These are phyloP conservation scores for Schizochytrium sp. DNA, from an alignment of 108 stramenopile species.

Conservation along the genomic window DNA sequence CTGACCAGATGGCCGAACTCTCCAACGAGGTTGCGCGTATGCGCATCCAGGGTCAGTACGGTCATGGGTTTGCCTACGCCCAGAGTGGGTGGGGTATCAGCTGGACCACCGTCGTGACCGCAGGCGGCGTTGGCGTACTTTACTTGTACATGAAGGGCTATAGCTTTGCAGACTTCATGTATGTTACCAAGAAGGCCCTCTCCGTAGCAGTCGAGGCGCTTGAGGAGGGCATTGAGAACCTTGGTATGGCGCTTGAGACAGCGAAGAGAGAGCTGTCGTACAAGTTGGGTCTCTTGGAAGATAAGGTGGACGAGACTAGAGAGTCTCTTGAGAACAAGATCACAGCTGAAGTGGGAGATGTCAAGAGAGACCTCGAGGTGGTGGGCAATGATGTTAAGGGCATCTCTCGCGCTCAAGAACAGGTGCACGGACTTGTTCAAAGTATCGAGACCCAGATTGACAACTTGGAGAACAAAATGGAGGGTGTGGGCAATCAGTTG, in stretches of 20 bases:
- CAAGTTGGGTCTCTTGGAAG: constrained; percentile 54
- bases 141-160: constrained; percentile 60
- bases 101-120: constrained; percentile 51
- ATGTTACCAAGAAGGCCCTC: constrained; percentile 59
- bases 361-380: constrained; percentile 43
- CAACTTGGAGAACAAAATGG: not conserved
- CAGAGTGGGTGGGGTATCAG: constrained; percentile 47
- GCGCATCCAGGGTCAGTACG: constrained; percentile 58
- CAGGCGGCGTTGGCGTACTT: constrained; percentile 29
- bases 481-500: not conserved
- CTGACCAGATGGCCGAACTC: constrained; percentile 47
- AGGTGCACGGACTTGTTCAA: constrained; percentile 17
- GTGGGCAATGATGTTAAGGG: constrained; percentile 49
- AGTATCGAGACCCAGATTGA: constrained; percentile 56
- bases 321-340: constrained; percentile 27
- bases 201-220: constrained; percentile 54
- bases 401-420: constrained; percentile 43
- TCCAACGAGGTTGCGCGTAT: constrained; percentile 39
- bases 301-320: constrained; percentile 55
- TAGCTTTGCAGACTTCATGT: constrained; percentile 55
- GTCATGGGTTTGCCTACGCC: constrained; percentile 55
- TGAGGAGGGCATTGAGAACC: constrained; percentile 55
- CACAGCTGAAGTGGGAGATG: constrained; percentile 45
- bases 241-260: constrained; percentile 40
- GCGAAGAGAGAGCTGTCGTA: constrained; percentile 59